Evolutionary conservation across 2,329 filamentous ascomycete species (phyloP), one percentile per base, ranked within the genome.

Genomic region (Verticillium albo-atrum): DNA sequence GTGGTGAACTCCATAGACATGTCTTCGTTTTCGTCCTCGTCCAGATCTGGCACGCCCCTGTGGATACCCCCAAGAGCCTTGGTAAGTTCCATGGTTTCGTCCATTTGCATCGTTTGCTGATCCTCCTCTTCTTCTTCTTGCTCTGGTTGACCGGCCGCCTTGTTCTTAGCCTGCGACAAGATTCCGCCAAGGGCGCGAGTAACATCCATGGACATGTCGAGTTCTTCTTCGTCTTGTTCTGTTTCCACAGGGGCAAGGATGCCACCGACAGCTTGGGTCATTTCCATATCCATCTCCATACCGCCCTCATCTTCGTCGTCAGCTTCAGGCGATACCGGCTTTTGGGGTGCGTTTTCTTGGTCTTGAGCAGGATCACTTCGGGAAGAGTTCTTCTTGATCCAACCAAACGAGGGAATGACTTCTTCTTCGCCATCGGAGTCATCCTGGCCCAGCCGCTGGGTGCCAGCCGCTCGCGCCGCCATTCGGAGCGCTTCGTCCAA

Each of bases 181-280:
- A 98, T 97, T 3, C 88, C 85, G 9, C 94, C 94, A 57, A 96
- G 80, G 9, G 86, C 91, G 58, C 85, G 86, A 2, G 94, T 97
- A 7, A 97, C 91, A 67, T 98, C 94, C 94, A 98, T 97, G 25
- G 91, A 95, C 81, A 96, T 88, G 42, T 93, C 91, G 63, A 86
- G 83, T 20, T 83, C 82, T 27, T 82, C 77, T 17, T 74, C 71
- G 42, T 93, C 91, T 63, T 86, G 83, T 23, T 83, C 82, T 26
- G 82, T 77, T 17, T 74, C 71, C 14, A 79, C 78, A 14, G 82
- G 79, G 5, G 75, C 26, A 12, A 82, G 68, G 51, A 86, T 86
- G n/a, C 81, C 77, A 4, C 84, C 84, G 52, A 85, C 74, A 9
- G 80, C 78, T 51, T 71, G 74, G 2, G 84, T 86, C 66, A 85